Evolutionary conservation across 1,284 basidiomycete species (phyloP).

Genomic region (Papiliotrema laurentii): DNA sequence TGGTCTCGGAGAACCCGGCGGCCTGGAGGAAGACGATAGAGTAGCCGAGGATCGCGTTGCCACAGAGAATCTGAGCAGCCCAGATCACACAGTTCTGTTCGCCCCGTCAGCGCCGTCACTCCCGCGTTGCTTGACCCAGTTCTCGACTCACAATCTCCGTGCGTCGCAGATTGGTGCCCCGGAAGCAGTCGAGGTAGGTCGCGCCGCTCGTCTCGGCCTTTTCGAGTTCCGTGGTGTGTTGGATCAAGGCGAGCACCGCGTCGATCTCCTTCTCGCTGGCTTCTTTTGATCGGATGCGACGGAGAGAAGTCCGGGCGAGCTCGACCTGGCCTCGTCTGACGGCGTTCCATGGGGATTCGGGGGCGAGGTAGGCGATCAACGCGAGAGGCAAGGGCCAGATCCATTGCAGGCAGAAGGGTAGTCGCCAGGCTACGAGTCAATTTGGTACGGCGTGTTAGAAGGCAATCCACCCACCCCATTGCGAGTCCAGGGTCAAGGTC

Average conservation of each 20-base stretch:
- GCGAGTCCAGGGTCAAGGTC: slow-evolving; percentile 25
- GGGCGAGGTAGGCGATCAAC: slow-evolving; percentile 33
- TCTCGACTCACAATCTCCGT: slow-evolving; percentile 24
- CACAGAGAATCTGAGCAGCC: slow-evolving; percentile 28
- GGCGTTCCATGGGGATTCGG: slow-evolving; percentile 41
- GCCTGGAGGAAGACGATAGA: slow-evolving; percentile 40
- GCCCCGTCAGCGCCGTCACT: too few relatives aligned
- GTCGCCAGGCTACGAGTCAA: slow-evolving; percentile 11
- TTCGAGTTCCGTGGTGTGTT: slow-evolving; percentile 36
- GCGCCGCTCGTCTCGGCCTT: slow-evolving; percentile 19
- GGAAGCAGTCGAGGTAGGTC: slow-evolving; percentile 30
- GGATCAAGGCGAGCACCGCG: slow-evolving; percentile 27
- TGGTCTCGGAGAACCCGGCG: slow-evolving; percentile 42
- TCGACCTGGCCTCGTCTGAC: slow-evolving; percentile 31
- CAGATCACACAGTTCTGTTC: slow-evolving; percentile 26
- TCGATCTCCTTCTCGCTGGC: slow-evolving; percentile 19
- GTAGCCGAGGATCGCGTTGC: slow-evolving; percentile 23
- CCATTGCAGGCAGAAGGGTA: slow-evolving; percentile 33
- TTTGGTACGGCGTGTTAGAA: not conserved
- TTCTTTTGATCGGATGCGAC: slow-evolving; percentile 9
- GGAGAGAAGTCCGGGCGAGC: slow-evolving; percentile 14
- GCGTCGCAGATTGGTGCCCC: slow-evolving; percentile 21
- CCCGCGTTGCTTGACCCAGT: not conserved
- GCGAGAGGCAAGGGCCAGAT: slow-evolving; percentile 44
- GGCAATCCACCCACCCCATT: slow-evolving; percentile 30